A percentile compares a stretch with the other conserved stretches of the same genome.
Conservation (phyloP, 176 grass and related monocot genomes). For the Ananas comosus region DNA sequence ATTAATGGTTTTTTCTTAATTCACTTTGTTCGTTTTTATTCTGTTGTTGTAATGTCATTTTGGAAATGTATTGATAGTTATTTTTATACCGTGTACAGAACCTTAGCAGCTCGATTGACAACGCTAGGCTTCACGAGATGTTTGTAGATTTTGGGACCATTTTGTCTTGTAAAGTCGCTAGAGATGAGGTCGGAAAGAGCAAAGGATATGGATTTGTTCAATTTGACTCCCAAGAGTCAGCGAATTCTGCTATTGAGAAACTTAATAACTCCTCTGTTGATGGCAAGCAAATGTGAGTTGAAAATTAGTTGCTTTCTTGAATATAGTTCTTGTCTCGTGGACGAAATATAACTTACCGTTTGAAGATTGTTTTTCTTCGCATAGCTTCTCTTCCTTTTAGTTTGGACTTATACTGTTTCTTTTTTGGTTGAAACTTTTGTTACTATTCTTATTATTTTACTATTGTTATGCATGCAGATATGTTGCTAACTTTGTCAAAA, state of each 20-base stretch:
- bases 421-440: neutral
- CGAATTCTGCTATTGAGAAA: conserved; percentile 41
- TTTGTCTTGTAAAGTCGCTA: conserved; percentile 67
- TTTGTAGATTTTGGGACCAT: conserved; percentile 65
- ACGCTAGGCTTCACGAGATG: conserved; percentile 47
- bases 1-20: neutral
- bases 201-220: conserved; percentile 74
- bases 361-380: neutral
- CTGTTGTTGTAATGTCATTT: conserved; percentile 1
- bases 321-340: neutral
- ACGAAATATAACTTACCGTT: neutral
- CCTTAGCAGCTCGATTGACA: conserved; percentile 34
- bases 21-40: neutral
- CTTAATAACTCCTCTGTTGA: conserved; percentile 44
- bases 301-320: neutral
- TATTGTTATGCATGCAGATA: conserved; percentile 24
- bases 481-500: conserved; percentile 66
- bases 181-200: conserved; percentile 49
- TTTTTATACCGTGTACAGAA: conserved; percentile 32
- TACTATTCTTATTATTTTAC: neutral
- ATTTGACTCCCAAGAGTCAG: conserved; percentile 44
- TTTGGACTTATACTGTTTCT: neutral
- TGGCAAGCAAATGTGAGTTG: conserved; percentile 37
- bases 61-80: neutral
- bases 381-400: neutral